Base-by-base conservation (phyloP, 2,329 filamentous ascomycete species). In the Alternaria novae-zelandiae region DNA sequence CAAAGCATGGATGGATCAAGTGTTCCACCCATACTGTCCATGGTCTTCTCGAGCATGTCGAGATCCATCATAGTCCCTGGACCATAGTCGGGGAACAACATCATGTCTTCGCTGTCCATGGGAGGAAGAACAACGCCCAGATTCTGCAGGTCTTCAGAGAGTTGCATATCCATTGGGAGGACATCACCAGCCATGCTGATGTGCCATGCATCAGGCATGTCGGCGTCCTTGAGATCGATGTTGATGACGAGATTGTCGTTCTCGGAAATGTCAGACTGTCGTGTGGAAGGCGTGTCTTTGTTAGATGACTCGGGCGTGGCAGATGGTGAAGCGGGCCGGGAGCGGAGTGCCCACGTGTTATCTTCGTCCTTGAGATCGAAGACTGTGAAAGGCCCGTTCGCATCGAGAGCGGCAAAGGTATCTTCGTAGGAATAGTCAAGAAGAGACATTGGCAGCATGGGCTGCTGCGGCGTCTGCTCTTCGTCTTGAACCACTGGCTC, bases 201-300 rank as follows among this genome's bases (percentile, higher is more conserved):
- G 15, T 70, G 50, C 76, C 77, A 79, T 5, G 70, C 75, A 53
- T 78, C 75, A 6, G 76, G 76, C 65, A 78, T 70, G 47, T 78
- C 74, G 5, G 65, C 70, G 25, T 78, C 77, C 44, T 76, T 78
- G 55, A 79, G 70, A 54, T 78, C 74, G 21, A 83, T 66, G 55
- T 75, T 79, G 69, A 83, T 81, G 30, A 75, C 68, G 10, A 83
- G 67, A 28, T 79, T 78, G 66, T 82, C 81, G 58, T 78, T 78
- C 66, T 82, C 79, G 20, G 75, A 80, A 21, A 83, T 80, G 57
- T 84, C 82, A 47, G 79, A 82, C 50, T 76, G 77, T 23, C 75
- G 73, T 25, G 78, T 81, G 6, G 74, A 77, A 3, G 76, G 74
- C 17, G 77, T 75, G 67, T 81, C 73, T 67, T 81, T 80, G 25